Evolutionary conservation across 306 rosid genomes (phyloP).

Genomic region (Gastrolobium bilobum): DNA sequence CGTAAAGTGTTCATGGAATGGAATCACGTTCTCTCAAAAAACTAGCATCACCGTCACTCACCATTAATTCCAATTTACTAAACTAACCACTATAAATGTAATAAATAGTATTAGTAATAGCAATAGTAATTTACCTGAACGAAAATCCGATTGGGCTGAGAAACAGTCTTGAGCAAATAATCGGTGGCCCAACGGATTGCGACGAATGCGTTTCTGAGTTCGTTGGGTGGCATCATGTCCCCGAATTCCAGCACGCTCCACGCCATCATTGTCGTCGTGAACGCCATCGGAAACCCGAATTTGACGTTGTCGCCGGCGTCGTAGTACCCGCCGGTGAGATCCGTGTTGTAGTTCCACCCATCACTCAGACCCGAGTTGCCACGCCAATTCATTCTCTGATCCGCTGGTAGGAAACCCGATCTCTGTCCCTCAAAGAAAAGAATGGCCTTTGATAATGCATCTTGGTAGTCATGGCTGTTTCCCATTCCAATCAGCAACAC

Average conservation of each 20-base stretch:
- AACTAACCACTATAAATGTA: background rate
- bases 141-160: slow-evolving; percentile 88
- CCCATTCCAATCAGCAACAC: slow-evolving; percentile 19
- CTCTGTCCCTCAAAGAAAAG: slow-evolving; percentile 87
- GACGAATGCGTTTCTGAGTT: slow-evolving; percentile 60
- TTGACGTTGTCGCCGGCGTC: slow-evolving; percentile 61
- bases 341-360: slow-evolving; percentile 69
- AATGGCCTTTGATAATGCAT: slow-evolving; percentile 77
- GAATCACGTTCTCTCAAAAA: background rate
- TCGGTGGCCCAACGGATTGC: slow-evolving; percentile 90
- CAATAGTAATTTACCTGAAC: slow-evolving; percentile 65
- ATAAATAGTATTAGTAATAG: no score
- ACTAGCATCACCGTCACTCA: background rate
- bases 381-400: slow-evolving; percentile 75
- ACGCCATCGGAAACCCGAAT: slow-evolving; percentile 60
- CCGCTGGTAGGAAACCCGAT: slow-evolving; percentile 75
- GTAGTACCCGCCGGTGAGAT: slow-evolving; percentile 58
- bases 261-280: slow-evolving; percentile 56
- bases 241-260: slow-evolving; percentile 59
- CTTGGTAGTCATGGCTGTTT: slow-evolving; percentile 68
- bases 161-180: slow-evolving; percentile 79
- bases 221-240: slow-evolving; percentile 56
- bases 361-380: slow-evolving; percentile 72
- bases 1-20: background rate
- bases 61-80: slow-evolving; percentile 3